Conservation (phyloP, 352 stramenopile genomes). For the Aphanomyces euteiches region DNA sequence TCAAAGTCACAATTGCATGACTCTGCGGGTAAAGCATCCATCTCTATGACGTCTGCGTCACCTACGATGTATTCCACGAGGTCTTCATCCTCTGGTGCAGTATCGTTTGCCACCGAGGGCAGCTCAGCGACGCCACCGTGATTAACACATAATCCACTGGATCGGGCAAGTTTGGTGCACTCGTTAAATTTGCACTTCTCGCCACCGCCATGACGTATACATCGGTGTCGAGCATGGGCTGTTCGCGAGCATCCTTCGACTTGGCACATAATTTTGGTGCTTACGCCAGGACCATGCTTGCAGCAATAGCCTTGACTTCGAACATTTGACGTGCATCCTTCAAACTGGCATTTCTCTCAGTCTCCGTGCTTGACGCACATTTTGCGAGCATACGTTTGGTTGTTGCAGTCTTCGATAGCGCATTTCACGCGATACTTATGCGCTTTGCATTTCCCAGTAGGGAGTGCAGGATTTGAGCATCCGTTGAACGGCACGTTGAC, state of each 20-base stretch:
- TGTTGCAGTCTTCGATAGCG: constrained; percentile 66
- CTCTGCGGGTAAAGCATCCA: no score
- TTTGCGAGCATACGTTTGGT: constrained; percentile 65
- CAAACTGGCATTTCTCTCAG: constrained; percentile 56
- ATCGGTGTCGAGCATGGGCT: constrained; percentile 1
- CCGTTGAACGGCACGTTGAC: not conserved
- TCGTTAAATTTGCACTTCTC: constrained; percentile 9
- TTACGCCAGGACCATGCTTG: constrained; percentile 38
- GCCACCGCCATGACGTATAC: constrained; percentile 16
- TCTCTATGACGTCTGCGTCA: no score
- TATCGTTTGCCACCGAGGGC: no score
- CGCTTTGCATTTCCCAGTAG: not conserved
- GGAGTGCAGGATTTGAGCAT: no score
- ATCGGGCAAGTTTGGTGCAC: not conserved
- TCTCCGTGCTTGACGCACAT: constrained; percentile 75
- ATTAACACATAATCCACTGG: no score
- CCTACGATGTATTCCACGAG: no score
- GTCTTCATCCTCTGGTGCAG: no score
- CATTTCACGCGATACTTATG: constrained; percentile 33
- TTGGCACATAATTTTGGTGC: constrained; percentile 5
- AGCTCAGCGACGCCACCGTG: no score
- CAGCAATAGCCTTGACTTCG: constrained; percentile 64
- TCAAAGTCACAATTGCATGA: no score
- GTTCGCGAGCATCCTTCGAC: not conserved
- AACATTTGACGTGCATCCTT: constrained; percentile 67